Evolutionary conservation across 306 rosid genomes (phyloP).

Genomic region (Cucurbita ficifolia): DNA sequence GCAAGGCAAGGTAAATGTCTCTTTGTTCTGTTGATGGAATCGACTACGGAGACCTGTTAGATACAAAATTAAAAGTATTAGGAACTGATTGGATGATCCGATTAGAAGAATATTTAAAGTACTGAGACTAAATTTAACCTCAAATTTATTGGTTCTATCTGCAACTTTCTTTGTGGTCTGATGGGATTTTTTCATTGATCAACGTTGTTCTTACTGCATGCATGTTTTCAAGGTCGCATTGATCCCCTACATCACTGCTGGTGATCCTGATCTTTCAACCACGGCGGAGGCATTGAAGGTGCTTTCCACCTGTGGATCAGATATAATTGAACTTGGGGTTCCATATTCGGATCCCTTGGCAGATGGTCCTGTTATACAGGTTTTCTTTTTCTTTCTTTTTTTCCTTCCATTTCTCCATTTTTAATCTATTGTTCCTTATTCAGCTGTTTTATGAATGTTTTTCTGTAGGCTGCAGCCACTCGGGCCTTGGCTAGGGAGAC

Average conservation of each 20-base stretch:
- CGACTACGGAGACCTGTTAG: background rate
- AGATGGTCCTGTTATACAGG: constrained; percentile 99
- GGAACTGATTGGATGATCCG: background rate
- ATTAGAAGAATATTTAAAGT: background rate
- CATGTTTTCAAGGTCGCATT: constrained; percentile 61
- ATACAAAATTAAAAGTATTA: background rate
- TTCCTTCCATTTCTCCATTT: background rate
- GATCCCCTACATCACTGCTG: constrained; percentile 82
- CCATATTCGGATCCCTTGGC: constrained; percentile 96
- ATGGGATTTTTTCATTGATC: background rate
- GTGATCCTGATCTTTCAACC: constrained; percentile 84
- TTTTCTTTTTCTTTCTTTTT: constrained; percentile 2
- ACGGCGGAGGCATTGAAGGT: constrained; percentile 83
- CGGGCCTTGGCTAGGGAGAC: constrained; percentile 72
- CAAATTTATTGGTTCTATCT: background rate
- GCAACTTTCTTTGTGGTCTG: background rate
- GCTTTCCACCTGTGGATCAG: constrained; percentile 73
- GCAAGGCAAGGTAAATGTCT: constrained; percentile 45
- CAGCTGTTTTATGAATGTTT: constrained; percentile 4
- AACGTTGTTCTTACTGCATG: constrained; percentile 11
- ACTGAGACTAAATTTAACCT: background rate
- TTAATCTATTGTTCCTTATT: background rate
- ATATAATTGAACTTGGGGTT: constrained; percentile 83
- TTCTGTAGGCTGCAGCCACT: constrained; percentile 77
- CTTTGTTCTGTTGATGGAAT: background rate